Percentiles rank a stretch among this genome's conserved stretches.
Evolutionary conservation across 2,329 filamentous ascomycete species (phyloP).

Genomic region (Aspergillus sp.): DNA sequence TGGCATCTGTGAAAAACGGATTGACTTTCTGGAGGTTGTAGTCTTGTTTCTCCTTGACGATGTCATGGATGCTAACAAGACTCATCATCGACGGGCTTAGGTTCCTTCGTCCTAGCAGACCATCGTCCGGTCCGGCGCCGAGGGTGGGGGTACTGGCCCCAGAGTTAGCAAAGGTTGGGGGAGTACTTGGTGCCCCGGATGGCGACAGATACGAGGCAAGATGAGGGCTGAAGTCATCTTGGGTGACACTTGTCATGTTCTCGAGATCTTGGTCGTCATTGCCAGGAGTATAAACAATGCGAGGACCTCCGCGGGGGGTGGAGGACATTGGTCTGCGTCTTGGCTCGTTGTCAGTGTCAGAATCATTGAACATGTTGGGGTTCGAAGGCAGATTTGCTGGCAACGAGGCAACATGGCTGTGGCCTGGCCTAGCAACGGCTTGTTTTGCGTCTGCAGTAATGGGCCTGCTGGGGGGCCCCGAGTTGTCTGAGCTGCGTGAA

Average conservation of each 20-base stretch:
- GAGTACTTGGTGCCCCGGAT: not conserved
- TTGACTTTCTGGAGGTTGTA: conserved; percentile 66
- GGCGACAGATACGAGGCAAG: not conserved
- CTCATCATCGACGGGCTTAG: conserved; percentile 13
- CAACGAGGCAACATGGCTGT: not conserved
- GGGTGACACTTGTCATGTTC: not conserved
- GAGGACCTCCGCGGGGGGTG: not conserved
- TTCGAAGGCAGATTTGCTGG: not conserved
- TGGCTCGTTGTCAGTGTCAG: not conserved
- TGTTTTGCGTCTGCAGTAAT: not conserved
- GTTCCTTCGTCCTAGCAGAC: not conserved
- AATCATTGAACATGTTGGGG: not conserved
- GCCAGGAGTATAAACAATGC: not conserved
- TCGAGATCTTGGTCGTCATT: not conserved
- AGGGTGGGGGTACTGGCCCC: conserved; percentile 4
- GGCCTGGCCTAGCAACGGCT: not conserved
- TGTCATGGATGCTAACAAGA: conserved; percentile 47
- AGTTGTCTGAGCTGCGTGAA: conserved; percentile 4
- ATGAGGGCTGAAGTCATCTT: not conserved
- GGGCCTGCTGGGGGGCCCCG: not conserved
- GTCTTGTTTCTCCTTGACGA: conserved; percentile 62
- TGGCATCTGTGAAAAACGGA: conserved; percentile 66
- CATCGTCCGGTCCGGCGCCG: not conserved
- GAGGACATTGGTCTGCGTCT: not conserved
- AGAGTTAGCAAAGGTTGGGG: not conserved